Evolutionary conservation across 441 rosid genomes (phyloP), one percentile per base, ranked within the genome.

Genomic region (Pelargonium cotyledonis): DNA sequence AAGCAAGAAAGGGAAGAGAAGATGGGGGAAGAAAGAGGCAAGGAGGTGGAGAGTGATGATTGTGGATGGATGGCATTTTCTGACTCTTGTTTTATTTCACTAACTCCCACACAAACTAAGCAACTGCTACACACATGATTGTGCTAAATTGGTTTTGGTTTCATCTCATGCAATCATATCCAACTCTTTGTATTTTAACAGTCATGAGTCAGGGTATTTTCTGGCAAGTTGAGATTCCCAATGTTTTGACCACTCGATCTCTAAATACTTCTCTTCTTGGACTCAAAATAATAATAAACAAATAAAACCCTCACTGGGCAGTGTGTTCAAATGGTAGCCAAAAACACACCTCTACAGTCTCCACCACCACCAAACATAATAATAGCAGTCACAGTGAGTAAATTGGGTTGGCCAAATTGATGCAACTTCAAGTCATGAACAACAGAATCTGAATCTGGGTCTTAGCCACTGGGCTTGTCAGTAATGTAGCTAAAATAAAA

Each of bases 211-310:
- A 76, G 75, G 53, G 70, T 12, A 67, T 47, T 26, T 26, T 26
- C 31, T 26, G 31, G 31, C 31, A 26, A 26, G 31, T 74, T 77
- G 72, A 23, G 78, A 31, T 76, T 80, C 79, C 86, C 86, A 60
- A 82, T 69, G 83, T 49, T 74, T 79, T 82, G 88, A 82, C 84
- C 63, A 57, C 70, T 21, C n/a, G n/a, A n/a, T 23, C 31, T 58
- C 43, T 63, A 74, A 44, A 65, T 40, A 19, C 2, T 53, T 31
- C 26, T n/a, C 40, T 31, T 18, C 53, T 26, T 26, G 31, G 31
- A 26, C 31, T 65, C 46, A 71, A n/a, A 31, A 72, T 66, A 76
- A 71, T 12, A 31, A 72, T 66, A 76, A 31, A 72, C 6, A 40
- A 65, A 66, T 10, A 67, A 62, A 44, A 67, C 71, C 46, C 72